These are phyloP conservation scores for Aurantiochytrium sp. DNA, from an alignment of 108 stramenopile species.

Conservation along the genomic window DNA sequence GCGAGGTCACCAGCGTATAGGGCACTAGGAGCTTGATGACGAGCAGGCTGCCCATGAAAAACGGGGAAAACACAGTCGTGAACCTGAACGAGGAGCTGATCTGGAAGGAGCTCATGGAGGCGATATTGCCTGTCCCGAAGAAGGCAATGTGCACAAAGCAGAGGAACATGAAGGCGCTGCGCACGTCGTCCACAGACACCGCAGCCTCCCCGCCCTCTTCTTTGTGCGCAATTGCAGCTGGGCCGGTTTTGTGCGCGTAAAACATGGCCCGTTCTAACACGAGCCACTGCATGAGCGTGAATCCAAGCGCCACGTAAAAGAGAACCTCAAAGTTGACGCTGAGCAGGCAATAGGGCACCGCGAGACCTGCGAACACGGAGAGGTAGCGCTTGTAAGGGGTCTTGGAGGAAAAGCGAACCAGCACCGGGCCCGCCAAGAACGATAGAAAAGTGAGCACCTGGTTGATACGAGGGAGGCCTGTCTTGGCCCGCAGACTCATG, in stretches of 20 bases:
- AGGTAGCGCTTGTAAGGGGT: conserved; percentile 27
- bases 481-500: not conserved
- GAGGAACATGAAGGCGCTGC: conserved; percentile 24
- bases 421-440: not conserved
- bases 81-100: not conserved
- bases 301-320: not conserved
- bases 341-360: not conserved
- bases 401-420: not conserved
- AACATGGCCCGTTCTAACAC: not conserved
- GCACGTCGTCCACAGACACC: not conserved
- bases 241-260: not conserved
- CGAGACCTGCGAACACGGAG: not conserved
- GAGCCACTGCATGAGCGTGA: conserved; percentile 26
- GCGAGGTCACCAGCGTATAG: not conserved
- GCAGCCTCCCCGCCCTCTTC: not conserved
- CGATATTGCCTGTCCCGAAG: conserved; percentile 26
- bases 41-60: not conserved
- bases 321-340: conserved; percentile 9
- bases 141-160: conserved; percentile 27
- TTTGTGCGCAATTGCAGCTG: no score
- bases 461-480: not conserved
- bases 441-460: not conserved
- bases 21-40: not conserved
- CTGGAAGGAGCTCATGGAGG: conserved; percentile 22
- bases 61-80: not conserved